phyloP scores from a whole-genome alignment of 2,329 filamentous ascomycete genomes.

The Neodidymelliopsis sp. region DNA sequence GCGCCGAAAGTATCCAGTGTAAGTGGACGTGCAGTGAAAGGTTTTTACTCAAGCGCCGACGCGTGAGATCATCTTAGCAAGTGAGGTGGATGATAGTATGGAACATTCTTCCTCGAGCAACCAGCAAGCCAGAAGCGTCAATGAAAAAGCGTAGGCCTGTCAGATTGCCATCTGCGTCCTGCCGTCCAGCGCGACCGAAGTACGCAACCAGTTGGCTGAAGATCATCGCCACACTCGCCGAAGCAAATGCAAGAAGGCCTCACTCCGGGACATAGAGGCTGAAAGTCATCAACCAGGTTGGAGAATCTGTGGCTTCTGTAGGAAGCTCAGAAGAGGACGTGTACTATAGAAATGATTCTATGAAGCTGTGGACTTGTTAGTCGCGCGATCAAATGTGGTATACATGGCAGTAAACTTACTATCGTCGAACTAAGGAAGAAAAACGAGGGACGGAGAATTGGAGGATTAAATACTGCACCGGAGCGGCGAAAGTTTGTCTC shows the following conservation, averaged over 20 bases:
- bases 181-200: slow-evolving; percentile 79
- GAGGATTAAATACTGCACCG: not conserved
- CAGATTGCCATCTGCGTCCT: slow-evolving; percentile 86
- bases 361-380: slow-evolving; percentile 27
- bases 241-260: slow-evolving; percentile 70
- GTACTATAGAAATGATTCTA: slow-evolving; percentile 84
- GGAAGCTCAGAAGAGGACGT: slow-evolving; percentile 91
- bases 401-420: slow-evolving; percentile 2
- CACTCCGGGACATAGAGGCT: slow-evolving; percentile 92
- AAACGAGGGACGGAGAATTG: not conserved
- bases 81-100: not conserved
- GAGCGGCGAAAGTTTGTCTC: not conserved
- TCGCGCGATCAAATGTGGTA: not conserved
- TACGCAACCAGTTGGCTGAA: slow-evolving; percentile 77
- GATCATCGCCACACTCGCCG: slow-evolving; percentile 96
- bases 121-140: slow-evolving; percentile 43
- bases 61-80: too few species aligned
- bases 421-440: slow-evolving; percentile 12
- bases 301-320: slow-evolving; percentile 88
- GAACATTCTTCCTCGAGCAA: slow-evolving; percentile 41
- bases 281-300: slow-evolving; percentile 88
- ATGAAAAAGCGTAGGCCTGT: slow-evolving; percentile 65
- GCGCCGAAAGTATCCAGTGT: too few species aligned
- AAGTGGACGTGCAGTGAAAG: too few species aligned
- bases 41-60: too few species aligned